A percentile compares a stretch with the other conserved stretches of the same genome.
phyloP scores from a whole-genome alignment of 2,329 filamentous ascomycete genomes.

The Fusarium udum region DNA sequence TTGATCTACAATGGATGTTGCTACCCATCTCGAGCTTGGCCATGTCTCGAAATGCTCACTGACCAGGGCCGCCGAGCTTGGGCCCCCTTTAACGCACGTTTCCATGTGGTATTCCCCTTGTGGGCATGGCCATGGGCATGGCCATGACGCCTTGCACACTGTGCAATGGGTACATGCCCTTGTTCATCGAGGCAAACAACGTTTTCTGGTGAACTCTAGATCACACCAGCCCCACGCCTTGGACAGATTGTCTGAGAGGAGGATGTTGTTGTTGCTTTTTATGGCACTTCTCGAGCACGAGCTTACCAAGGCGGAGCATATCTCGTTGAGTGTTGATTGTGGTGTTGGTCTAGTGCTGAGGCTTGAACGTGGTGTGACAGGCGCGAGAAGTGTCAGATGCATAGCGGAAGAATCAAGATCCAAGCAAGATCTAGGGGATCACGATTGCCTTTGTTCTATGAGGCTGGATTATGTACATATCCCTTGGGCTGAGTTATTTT shows the following conservation, averaged over 20 bases:
- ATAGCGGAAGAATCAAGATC: conserved; percentile 1
- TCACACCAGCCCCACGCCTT: conserved; percentile 17
- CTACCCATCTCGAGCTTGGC: neutral
- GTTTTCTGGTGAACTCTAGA: neutral
- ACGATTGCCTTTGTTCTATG: conserved; percentile 2
- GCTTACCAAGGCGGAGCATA: neutral
- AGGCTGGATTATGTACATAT: neutral
- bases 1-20: neutral
- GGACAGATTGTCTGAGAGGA: neutral
- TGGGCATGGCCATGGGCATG: conserved; percentile 7
- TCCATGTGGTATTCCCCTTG: conserved; percentile 24
- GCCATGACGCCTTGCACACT: conserved; percentile 35
- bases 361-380: conserved; percentile 12
- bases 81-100: conserved; percentile 19
- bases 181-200: conserved; percentile 26
- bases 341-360: conserved; percentile 16
- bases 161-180: conserved; percentile 14
- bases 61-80: conserved; percentile 18
- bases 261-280: conserved; percentile 5
- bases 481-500: neutral
- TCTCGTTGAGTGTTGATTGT: neutral
- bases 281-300: neutral
- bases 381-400: neutral
- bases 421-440: neutral
- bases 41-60: neutral